A percentile compares a stretch with the other conserved stretches of the same genome.
These are phyloP conservation scores for Gypsophila paniculata DNA, from an alignment of 179 eudicot species.

Conservation along the genomic window DNA sequence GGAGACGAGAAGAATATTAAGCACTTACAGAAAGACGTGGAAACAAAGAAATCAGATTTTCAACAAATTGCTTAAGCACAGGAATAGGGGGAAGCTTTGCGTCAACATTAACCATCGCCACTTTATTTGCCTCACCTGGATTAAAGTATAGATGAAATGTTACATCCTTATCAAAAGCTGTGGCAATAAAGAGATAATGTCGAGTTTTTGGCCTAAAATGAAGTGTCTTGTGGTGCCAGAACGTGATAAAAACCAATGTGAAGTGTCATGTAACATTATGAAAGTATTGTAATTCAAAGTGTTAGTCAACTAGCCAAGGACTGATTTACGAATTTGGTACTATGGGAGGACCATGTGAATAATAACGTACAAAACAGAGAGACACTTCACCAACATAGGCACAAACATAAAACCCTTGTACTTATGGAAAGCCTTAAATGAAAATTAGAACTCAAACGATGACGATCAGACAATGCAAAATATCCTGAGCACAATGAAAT, in stretches of 20 bases:
- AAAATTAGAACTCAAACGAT: neutral
- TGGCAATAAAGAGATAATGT: neutral
- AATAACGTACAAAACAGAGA: neutral
- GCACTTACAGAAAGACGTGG: conserved; percentile 60
- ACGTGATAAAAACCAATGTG: neutral
- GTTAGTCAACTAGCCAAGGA: neutral
- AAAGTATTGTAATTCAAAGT: neutral
- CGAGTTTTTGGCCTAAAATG: neutral
- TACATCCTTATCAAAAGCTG: neutral
- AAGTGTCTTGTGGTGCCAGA: neutral
- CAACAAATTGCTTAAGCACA: conserved; percentile 38
- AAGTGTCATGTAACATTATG: neutral
- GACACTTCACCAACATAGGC: neutral
- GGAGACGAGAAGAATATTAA: neutral
- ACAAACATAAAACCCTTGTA: neutral
- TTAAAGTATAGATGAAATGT: neutral
- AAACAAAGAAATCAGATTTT: conserved; percentile 51
- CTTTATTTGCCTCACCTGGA: conserved; percentile 70
- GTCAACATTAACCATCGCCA: conserved; percentile 52
- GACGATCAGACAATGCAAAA: neutral
- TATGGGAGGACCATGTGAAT: neutral
- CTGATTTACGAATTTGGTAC: neutral
- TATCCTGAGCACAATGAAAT: neutral
- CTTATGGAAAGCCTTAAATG: neutral
- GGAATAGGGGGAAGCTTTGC: conserved; percentile 36